phyloP scores from a whole-genome alignment of 2,329 filamentous ascomycete genomes.

The Phaeophleospora eucalypticola region DNA sequence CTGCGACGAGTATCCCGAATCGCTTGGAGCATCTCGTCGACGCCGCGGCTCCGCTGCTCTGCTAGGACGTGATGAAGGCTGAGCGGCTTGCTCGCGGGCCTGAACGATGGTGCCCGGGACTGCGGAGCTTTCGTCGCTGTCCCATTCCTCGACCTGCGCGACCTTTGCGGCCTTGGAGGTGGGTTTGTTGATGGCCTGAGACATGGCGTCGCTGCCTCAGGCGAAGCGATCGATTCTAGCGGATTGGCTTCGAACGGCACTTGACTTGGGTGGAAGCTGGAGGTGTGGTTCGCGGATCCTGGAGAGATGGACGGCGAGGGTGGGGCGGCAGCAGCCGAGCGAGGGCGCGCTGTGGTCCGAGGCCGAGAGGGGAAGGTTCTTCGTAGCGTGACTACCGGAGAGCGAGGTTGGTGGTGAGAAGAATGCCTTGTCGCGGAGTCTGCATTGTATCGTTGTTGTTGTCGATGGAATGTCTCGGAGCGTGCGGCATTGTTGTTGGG shows the following conservation, averaged over 20 bases:
- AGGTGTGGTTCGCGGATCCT: background rate
- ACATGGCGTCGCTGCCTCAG: slow-evolving; percentile 4
- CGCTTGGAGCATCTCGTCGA: slow-evolving; percentile 50
- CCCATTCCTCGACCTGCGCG: slow-evolving; percentile 38
- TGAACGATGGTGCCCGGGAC: slow-evolving; percentile 44
- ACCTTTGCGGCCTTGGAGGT: slow-evolving; percentile 3
- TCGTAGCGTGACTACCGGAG: slow-evolving; percentile 13
- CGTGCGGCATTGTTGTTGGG: slow-evolving; percentile 17
- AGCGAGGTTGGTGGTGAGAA: slow-evolving; percentile 1
- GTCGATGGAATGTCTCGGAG: slow-evolving; percentile 23
- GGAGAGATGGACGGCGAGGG: background rate
- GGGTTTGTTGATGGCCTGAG: slow-evolving; percentile 7
- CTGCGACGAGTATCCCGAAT: slow-evolving; percentile 58
- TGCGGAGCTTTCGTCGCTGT: slow-evolving; percentile 39
- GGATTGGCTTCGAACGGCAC: background rate
- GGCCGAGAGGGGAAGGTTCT: slow-evolving; percentile 1
- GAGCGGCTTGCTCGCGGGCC: slow-evolving; percentile 42
- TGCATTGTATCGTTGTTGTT: slow-evolving; percentile 13
- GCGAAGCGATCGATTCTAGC: background rate
- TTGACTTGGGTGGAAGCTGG: background rate
- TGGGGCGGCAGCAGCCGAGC: slow-evolving; percentile 1
- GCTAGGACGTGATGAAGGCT: slow-evolving; percentile 29
- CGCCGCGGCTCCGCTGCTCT: background rate
- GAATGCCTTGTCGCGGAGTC: slow-evolving; percentile 1
- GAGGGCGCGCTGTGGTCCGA: slow-evolving; percentile 4